Conservation (phyloP, 148 eudicot genomes). For the Vaccinium vitisidaea region DNA sequence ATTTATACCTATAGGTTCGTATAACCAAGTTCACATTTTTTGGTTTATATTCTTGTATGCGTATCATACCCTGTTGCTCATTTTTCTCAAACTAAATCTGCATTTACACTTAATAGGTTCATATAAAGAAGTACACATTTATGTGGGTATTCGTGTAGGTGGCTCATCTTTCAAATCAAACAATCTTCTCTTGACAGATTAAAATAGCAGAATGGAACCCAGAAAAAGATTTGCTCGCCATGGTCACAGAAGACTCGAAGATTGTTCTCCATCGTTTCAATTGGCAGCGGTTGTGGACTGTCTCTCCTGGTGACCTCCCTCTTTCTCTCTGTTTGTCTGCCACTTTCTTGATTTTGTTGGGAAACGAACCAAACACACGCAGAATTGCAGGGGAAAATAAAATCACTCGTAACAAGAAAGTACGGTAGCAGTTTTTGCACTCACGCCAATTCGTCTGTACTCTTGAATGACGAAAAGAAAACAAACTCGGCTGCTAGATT, state of each 20-base stretch:
- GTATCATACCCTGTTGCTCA: background rate
- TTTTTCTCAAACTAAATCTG: background rate
- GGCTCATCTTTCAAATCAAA: background rate
- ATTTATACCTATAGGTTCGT: background rate
- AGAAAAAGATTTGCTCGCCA: conserved; percentile 95
- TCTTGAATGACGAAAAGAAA: background rate
- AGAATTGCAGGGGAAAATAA: background rate
- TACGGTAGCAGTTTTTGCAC: background rate
- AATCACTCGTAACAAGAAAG: background rate
- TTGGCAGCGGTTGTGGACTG: conserved; percentile 96
- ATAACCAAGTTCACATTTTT: background rate
- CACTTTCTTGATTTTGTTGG: background rate
- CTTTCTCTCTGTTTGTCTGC: background rate
- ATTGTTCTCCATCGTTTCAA: conserved; percentile 90
- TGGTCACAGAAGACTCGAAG: conserved; percentile 96
- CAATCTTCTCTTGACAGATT: conserved; percentile 38
- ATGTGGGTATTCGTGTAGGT: background rate
- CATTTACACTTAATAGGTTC: background rate
- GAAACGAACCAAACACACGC: background rate
- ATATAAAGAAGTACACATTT: background rate
- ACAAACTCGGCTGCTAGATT: background rate
- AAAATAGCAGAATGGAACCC: conserved; percentile 96
- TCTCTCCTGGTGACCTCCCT: conserved; percentile 61
- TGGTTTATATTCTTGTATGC: background rate
- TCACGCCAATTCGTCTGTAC: background rate